Conservation (phyloP, 768 basidiomycete species). For the Exidia glandulosa region DNA sequence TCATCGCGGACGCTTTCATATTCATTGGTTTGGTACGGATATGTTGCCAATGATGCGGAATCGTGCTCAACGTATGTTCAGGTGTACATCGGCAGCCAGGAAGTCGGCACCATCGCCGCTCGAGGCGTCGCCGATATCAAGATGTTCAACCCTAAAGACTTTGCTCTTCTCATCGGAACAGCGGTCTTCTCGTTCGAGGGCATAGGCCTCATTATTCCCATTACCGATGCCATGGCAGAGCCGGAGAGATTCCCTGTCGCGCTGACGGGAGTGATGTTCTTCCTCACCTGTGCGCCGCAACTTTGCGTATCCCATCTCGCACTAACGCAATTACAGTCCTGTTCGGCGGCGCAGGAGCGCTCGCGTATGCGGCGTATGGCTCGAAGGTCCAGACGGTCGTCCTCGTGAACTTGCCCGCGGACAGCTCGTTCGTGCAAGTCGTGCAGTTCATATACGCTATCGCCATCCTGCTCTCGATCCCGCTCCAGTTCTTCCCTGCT, state of each 20-base stretch:
- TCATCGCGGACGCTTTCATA: constrained; percentile 93
- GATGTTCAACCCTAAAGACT: constrained; percentile 82
- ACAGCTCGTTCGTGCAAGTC: constrained; percentile 77
- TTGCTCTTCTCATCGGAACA: constrained; percentile 88
- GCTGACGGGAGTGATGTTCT: constrained; percentile 85
- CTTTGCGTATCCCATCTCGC: neutral
- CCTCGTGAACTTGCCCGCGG: constrained; percentile 81
- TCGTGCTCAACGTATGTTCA: neutral
- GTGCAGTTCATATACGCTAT: constrained; percentile 83
- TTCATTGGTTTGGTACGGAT: constrained; percentile 49
- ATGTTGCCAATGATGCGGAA: neutral
- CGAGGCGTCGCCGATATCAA: constrained; percentile 69
- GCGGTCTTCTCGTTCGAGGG: constrained; percentile 99
- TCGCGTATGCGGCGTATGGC: constrained; percentile 84
- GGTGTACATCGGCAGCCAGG: constrained; percentile 80
- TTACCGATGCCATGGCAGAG: constrained; percentile 94
- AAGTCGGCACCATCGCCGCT: constrained; percentile 53
- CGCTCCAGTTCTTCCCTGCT: constrained; percentile 95
- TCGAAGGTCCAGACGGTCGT: constrained; percentile 85
- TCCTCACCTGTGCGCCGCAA: constrained; percentile 46
- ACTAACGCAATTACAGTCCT: constrained; percentile 36
- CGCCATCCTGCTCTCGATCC: constrained; percentile 85
- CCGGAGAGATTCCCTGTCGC: constrained; percentile 86
- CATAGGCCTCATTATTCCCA: constrained; percentile 92
- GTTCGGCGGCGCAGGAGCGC: constrained; percentile 78